Percentiles rank a stretch among this genome's conserved stretches.
Evolutionary conservation across 1,284 basidiomycete genomes (phyloP).

Genomic region (Kalmanozyma brasiliensis): DNA sequence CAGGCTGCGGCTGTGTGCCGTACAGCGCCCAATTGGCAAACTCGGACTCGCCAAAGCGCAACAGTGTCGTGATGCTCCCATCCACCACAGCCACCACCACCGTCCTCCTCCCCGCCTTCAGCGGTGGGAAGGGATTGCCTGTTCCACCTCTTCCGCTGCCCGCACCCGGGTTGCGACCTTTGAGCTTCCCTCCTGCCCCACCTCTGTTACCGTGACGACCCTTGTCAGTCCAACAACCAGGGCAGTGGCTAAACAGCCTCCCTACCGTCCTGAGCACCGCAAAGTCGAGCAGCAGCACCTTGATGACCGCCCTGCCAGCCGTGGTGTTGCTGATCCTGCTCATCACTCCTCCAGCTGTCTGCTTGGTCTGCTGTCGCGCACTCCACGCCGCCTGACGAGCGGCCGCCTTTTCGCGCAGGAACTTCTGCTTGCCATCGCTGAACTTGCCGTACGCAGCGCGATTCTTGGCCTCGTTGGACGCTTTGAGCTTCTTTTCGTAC

Average conservation of each 20-base stretch:
- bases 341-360: not conserved
- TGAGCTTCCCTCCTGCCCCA: not conserved
- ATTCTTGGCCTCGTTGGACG: conserved; percentile 44
- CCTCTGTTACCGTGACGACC: not conserved
- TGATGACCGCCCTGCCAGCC: conserved; percentile 3
- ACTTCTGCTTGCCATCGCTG: conserved; percentile 30
- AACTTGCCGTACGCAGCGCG: conserved; percentile 56
- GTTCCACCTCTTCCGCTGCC: conserved; percentile 10
- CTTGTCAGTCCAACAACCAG: conserved; percentile 9
- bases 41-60: conserved; percentile 84
- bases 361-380: not conserved
- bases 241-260: conserved; percentile 19
- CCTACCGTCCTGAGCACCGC: conserved; percentile 2
- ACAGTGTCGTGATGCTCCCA: conserved; percentile 86
- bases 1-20: conserved; percentile 2
- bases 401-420: conserved; percentile 18
- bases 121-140: conserved; percentile 67
- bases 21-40: conserved; percentile 77
- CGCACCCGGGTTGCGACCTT: not conserved
- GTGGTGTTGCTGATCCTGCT: not conserved
- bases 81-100: conserved; percentile 90
- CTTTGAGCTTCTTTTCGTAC: conserved; percentile 43
- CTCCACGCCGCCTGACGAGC: conserved; percentile 9
- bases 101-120: conserved; percentile 86
- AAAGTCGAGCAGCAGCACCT: conserved; percentile 22